Base-by-base conservation (phyloP, 495 filamentous ascomycete genomes). In the Diplogelasinospora grovesii region DNA sequence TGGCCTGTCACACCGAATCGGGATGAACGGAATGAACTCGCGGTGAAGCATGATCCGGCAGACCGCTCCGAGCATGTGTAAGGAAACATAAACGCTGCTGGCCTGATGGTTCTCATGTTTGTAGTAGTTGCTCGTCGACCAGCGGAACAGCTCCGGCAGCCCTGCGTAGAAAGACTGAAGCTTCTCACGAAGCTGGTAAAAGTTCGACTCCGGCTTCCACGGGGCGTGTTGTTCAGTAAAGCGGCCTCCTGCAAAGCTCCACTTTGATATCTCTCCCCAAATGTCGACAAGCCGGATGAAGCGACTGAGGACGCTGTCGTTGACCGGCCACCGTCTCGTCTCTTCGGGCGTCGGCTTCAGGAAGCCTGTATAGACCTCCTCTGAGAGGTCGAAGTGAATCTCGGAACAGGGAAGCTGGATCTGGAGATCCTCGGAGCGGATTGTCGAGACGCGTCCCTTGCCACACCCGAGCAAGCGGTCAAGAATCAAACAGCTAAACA, bases 401-500 rank as follows among this genome's bases (percentile, higher is more conserved):
- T 88, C 69, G 53, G 78, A 64, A 60, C 77, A 81, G 0, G 82
- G 82, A 11, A 86, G 66, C 52, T 81, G 81, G 26, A 85, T 77
- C 40, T 69, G 73, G 21, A 89, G 64, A 36, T 87, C 82, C 32
- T 80, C 74, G 13, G 77, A 69, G 14, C 70, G 69, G 40, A 88
- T 75, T 65, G 84, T 84, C 11, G 78, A 75, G 1, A 81, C 78
- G 6, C 85, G 73, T 44, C 81, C 79, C 50, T 85, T 82, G 18
- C 86, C 86, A 50, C 81, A 85, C 37, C 81, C 79, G 22, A 92
- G 61, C 53, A 84, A 82, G 10, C 86, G 75, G 54, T 95, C 87
- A 45, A 93, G 72, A 37, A 90, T 79, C 49, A 89, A 85, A 46
- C 85, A 86, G 40, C 85, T 85, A 73, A 85, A 95, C 57, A 90